Evolutionary conservation across 2,329 filamentous ascomycete genomes (phyloP), one percentile per base, ranked within the genome.

Genomic region (Capronia americana): DNA sequence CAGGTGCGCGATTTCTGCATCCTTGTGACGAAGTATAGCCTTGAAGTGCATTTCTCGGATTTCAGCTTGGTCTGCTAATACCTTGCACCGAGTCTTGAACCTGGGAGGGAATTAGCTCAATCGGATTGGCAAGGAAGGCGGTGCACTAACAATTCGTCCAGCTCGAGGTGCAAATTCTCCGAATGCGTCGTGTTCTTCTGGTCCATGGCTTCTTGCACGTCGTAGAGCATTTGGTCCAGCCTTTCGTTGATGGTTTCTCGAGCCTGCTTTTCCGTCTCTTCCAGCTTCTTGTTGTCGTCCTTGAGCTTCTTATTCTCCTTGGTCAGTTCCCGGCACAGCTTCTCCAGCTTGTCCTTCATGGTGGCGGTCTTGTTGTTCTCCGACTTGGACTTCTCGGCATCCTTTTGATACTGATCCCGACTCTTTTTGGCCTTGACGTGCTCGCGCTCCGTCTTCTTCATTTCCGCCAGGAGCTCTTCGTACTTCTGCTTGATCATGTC

Each of bases 231-330:
- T 48, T 87, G 87, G 72, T 93, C 90, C 66, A 95, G 90, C 71
- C 93, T 92, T 66, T 92, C 89, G 75, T 97, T 94, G 78, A 95
- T 91, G 55, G 92, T 89, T 69, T 90, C 85, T 60, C 92, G 90
- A 61, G 92, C 93, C 72, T 90, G 88, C 70, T 92, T 92, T 75
- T 97, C 92, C 50, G 87, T 91, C 71, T 94, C 93, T 74, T 94
- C 91, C 30, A 97, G 85, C 60, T 92, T 92, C 76, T 96, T 94
- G 78, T 97, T 96, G 79, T 99, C 95, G 80, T 93, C 91, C 90
- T 98, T 98, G 71, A 99, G 88, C 81, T 96, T 96, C 80, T 98
- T 98, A 79, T 99, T 99, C 76, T 99, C 95, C 74, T 94, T 91
- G 67, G 96, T 95, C 63, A 99, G 85, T 78, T 99, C 95, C 64